Base-by-base conservation (phyloP, 345 rosid genomes). In the Luvunga scandens region DNA sequence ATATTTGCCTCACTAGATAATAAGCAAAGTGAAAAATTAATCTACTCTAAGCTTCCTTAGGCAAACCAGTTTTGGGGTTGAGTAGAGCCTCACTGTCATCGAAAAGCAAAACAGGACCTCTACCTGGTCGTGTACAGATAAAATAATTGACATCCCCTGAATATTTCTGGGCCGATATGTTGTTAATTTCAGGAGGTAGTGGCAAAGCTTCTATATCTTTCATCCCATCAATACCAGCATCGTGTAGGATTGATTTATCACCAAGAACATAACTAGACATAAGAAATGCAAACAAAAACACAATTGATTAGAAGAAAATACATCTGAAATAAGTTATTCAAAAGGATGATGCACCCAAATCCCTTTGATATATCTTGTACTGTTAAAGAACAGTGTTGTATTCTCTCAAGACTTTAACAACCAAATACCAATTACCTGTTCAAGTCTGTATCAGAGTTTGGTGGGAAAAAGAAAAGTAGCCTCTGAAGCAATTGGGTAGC, bases 111-210 rank as follows among this genome's bases (percentile, higher is more conserved):
- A 87, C 88, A 0, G 98, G 97, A 60, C 99, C 97, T 80, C 83
- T 83, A 12, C 99, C 99, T 33, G 96, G 91, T 86, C 89, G 86
- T n/a, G 94, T 95, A 79, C 98, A 92, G 76, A 95, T 95, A 83
- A 95, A 91, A 83, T 95, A 92, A 81, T 86, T 88, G 61, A 93
- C 92, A 73, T 88, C 94, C 31, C 94, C 99, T 81, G 78, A 81
- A 75, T 79, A 85, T 84, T 91, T 93, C 81, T 79, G 89, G 75
- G 87, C 81, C 38, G 89, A 79, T 61, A 65, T 71, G 34, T 82
- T 86, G 80, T 84, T 88, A 1, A 82, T 76, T 77, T 89, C 98
- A n/a, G 86, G 89, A 66, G 97, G 96, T 16, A 84, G 76, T 9
- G 81, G 75, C 79, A 89, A 81, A 59, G 88, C 88, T 71, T 89